Conservation (phyloP, 108 stramenopile species). For the Nitzschia putrida region DNA sequence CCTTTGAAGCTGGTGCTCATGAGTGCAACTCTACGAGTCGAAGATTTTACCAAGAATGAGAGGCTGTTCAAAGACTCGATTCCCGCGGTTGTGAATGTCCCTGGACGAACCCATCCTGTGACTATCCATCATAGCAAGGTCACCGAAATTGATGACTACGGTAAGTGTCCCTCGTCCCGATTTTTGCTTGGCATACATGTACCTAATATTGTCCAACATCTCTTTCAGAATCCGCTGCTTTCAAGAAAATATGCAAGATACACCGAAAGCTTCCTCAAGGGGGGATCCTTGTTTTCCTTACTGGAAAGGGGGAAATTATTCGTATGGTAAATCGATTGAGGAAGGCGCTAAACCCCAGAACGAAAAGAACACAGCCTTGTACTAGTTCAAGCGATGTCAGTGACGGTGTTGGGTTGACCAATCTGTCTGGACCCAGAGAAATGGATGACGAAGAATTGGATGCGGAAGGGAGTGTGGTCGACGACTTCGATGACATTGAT, state of each 20-base stretch:
- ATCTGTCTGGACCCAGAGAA: slow-evolving; percentile 49
- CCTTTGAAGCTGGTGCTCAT: slow-evolving; percentile 95
- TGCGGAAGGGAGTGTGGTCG: slow-evolving; percentile 46
- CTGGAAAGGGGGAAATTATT: slow-evolving; percentile 94
- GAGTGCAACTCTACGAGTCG: slow-evolving; percentile 96
- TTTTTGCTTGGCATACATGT: background rate
- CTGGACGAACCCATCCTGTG: slow-evolving; percentile 92
- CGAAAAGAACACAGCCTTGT: background rate
- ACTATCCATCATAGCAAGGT: slow-evolving; percentile 94
- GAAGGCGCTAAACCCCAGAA: slow-evolving; percentile 38
- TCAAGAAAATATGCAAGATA: slow-evolving; percentile 85
- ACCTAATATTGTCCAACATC: background rate
- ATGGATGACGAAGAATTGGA: slow-evolving; percentile 89
- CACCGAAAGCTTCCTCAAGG: slow-evolving; percentile 89
- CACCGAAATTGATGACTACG: slow-evolving; percentile 94
- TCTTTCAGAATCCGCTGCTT: slow-evolving; percentile 61
- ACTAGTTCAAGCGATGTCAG: slow-evolving; percentile 4
- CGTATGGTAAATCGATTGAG: slow-evolving; percentile 75
- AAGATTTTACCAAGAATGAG: slow-evolving; percentile 89
- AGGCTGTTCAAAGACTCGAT: slow-evolving; percentile 69
- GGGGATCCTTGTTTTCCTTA: slow-evolving; percentile 95
- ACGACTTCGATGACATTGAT: slow-evolving; percentile 65
- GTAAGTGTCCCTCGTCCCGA: slow-evolving; percentile 29
- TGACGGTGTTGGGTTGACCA: background rate
- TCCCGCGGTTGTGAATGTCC: slow-evolving; percentile 85